Conservation (phyloP, 2,329 filamentous ascomycete genomes). For the Albophoma yamanashiensis region DNA sequence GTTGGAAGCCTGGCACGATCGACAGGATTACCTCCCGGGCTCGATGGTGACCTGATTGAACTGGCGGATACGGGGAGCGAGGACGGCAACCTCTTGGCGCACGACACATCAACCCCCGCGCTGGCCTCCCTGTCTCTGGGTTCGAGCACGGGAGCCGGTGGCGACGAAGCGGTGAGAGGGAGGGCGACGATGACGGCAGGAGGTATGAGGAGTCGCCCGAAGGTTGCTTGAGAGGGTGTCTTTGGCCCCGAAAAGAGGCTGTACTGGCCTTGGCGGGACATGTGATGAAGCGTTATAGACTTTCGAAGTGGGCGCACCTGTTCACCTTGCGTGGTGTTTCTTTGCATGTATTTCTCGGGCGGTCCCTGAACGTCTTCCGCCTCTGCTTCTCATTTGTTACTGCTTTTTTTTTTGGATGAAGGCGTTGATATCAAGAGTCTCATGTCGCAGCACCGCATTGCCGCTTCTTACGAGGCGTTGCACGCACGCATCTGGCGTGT, state of each 20-base stretch:
- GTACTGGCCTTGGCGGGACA: background rate
- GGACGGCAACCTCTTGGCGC: constrained; percentile 27
- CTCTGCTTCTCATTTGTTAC: background rate
- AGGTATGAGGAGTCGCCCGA: constrained; percentile 19
- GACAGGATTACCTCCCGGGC: constrained; percentile 7
- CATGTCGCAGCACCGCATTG: background rate
- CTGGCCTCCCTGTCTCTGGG: constrained; percentile 15
- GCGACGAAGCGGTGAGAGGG: constrained; percentile 25
- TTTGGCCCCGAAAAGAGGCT: background rate
- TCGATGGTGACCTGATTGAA: constrained; percentile 57
- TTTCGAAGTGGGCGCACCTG: background rate
- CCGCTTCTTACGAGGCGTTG: background rate
- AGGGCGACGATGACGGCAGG: constrained; percentile 16
- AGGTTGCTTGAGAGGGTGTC: constrained; percentile 23
- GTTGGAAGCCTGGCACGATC: constrained; percentile 27
- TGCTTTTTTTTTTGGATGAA: background rate
- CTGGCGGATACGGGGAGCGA: constrained; percentile 52
- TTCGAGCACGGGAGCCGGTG: constrained; percentile 27
- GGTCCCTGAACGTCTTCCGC: background rate
- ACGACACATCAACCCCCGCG: constrained; percentile 12
- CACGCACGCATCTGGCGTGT: background rate
- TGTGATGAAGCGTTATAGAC: background rate
- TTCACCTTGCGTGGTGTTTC: background rate
- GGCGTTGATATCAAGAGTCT: background rate
- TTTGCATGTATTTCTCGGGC: background rate